Base-by-base conservation (phyloP, 148 eudicot species). In the Tetragonia tetragonoides region DNA sequence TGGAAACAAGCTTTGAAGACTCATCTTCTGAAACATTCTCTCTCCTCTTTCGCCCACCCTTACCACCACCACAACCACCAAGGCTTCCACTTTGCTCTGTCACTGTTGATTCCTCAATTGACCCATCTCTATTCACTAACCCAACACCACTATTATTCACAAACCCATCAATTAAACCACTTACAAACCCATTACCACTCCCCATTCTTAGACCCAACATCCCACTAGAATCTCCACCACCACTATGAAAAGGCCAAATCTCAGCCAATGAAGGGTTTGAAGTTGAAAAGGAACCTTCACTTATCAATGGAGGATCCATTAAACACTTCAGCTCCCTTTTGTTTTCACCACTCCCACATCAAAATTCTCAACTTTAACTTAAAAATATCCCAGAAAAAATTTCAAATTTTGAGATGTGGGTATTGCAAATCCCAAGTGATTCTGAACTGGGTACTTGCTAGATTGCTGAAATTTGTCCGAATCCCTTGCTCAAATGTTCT, bases 301-400 rank as follows among this genome's bases (percentile, higher is more conserved):
- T 91, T 21, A 92, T 83, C 81, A 92, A 79, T 61, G 98, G 95
- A 80, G 95, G 98, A 85, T 92, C 98, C 98, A 95, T 95, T 59
- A 54, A 38, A 49, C 54, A 7, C 5, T 6, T 21, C 2, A n/a
- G 11, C 54, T 57, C n/a, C 24, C 11, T 3, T 24, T 18, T 54
- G 3, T 18, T 74, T 60, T 54, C 10, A 63, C 28, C 24, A 37
- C 37, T 70, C 70, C 57, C 14, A 73, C 47, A 76, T 75, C 63
- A 69, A 79, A 81, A 67, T 56, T 37, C 57, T 41, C 16, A 68
- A 75, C 20, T 78, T 70, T 17, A 70, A 65, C 64, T 61, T 38
- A 72, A 69, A 72, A 69, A 28, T 28, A 28, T 15, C 40, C 70
- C 54, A 71, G 70, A 63, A 77, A 6, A n/a, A 60, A 47, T 60